Evolutionary conservation across 1,139 yeast genomes (phyloP), one percentile per base, ranked within the genome.

Genomic region (Pichia sp.): DNA sequence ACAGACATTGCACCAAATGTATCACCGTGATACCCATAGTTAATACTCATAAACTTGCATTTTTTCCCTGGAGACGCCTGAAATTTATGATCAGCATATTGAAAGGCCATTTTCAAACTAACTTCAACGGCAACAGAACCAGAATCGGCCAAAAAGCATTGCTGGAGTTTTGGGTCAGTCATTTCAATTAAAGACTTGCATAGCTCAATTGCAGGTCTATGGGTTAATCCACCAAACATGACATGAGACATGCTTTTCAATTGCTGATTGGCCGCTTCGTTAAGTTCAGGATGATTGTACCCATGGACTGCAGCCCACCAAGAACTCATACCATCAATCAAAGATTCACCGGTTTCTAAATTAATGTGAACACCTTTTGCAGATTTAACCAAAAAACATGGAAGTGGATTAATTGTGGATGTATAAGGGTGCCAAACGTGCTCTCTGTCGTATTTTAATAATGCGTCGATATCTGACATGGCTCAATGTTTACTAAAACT

Each of bases 1-100:
- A 77, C 62, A 3, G 81, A 70, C 54, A 76, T 64, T 36, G 80
- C 69, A 46, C 78, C 81, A 48, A 73, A 57, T 36, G 81, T 72
- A 62, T 65, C 77, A 9, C 82, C 82, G 59, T 77, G 82, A 62
- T 77, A 77, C 3, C 79, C 69, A 49, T 71, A 70, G 38, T 65
- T 66, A 60, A 81, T 67, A 3, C 77, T 68, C 48, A 77, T 68
- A 50, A 72, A 71, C 55, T 72, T 74, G 33, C 33, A 31, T 31
- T 31, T 31, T 11, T 11, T 31, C 10, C 10, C 8, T 8, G 8
- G 8, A 2, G 33, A 31, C 11, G 10, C 33, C 8, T 11, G 8
- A 54, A 62, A 55, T 77, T 71, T 49, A 69, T 62, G 28, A 57
- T 75, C 79, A 46, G 67, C 54, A 60, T 75, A 77, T 58, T 77